A percentile compares a stretch with the other conserved stretches of the same genome.
These are phyloP conservation scores for Thalia dealbata DNA, from an alignment of 176 grass and related monocot genomes.

Conservation along the genomic window DNA sequence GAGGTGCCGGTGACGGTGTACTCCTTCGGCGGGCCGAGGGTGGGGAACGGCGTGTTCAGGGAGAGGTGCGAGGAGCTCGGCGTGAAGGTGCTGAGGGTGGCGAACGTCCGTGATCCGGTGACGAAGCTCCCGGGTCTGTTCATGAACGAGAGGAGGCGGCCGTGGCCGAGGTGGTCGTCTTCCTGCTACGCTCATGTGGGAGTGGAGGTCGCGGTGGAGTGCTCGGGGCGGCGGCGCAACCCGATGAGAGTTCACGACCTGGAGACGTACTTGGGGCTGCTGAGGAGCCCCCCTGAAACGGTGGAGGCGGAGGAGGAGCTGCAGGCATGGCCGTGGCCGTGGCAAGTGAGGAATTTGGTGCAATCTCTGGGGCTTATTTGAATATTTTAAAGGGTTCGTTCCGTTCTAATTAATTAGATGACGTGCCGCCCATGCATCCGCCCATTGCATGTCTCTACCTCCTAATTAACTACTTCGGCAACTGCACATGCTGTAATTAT, in stretches of 20 bases:
- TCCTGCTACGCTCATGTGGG: constrained; percentile 65
- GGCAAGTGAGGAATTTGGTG: too few species aligned
- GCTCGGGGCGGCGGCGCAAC: constrained; percentile 54
- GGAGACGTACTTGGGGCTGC: constrained; percentile 46
- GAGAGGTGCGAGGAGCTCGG: constrained; percentile 57
- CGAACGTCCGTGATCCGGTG: constrained; percentile 57
- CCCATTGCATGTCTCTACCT: too few species aligned
- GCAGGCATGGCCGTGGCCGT: too few species aligned
- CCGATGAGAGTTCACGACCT: constrained; percentile 69
- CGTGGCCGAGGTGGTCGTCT: neutral
- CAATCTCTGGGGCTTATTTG: too few species aligned
- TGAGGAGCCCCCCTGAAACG: constrained; percentile 48
- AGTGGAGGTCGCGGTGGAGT: constrained; percentile 51
- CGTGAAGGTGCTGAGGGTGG: constrained; percentile 61
- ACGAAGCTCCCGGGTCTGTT: constrained; percentile 63
- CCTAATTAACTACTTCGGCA: too few species aligned
- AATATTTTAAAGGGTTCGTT: too few species aligned
- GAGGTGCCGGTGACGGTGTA: constrained; percentile 53
- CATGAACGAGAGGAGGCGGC: constrained; percentile 46
- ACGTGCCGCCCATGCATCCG: too few species aligned
- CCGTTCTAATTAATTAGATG: too few species aligned
- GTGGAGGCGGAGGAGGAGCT: neutral
- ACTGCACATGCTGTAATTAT: too few species aligned
- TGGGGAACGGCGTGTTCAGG: constrained; percentile 62
- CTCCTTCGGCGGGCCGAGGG: constrained; percentile 56